A percentile compares a stretch with the other conserved stretches of the same genome.
These are phyloP conservation scores for Rubroboletus pulcherrimus DNA, from an alignment of 768 basidiomycete genomes.

Conservation along the genomic window DNA sequence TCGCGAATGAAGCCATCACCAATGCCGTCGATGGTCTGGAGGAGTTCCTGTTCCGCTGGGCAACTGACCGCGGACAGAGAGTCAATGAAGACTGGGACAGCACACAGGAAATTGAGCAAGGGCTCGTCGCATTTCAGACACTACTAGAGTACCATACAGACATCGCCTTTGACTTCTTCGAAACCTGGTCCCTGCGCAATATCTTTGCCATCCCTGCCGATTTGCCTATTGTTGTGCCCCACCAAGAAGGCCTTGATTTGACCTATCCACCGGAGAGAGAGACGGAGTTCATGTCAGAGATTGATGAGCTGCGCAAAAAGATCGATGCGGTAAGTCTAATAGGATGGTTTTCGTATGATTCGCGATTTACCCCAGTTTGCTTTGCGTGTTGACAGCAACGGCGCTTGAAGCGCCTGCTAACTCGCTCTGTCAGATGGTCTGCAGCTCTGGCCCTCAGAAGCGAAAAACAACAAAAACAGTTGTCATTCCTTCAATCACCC, in stretches of 20 bases:
- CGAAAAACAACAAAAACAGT: constrained; percentile 37
- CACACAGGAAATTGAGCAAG: constrained; percentile 72
- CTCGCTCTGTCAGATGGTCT: constrained; percentile 49
- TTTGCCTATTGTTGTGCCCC: constrained; percentile 68
- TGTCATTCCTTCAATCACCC: constrained; percentile 44
- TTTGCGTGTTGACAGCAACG: constrained; percentile 48
- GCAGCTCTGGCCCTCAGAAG: constrained; percentile 45
- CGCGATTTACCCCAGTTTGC: constrained; percentile 8
- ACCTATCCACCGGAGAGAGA: constrained; percentile 54
- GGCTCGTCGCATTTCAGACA: constrained; percentile 82
- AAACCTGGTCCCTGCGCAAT: constrained; percentile 85
- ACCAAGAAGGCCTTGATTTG: constrained; percentile 72
- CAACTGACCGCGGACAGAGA: constrained; percentile 54
- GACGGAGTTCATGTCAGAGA: constrained; percentile 58
- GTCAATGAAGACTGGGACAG: constrained; percentile 50
- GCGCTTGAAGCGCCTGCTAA: constrained; percentile 54
- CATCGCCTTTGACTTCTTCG: constrained; percentile 88
- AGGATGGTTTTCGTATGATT: not conserved
- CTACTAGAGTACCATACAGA: constrained; percentile 86
- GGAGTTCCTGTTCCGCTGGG: constrained; percentile 71
- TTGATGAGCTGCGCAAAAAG: constrained; percentile 62
- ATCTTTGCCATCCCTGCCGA: constrained; percentile 75
- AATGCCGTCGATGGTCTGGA: constrained; percentile 80
- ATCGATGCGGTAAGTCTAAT: constrained; percentile 61
- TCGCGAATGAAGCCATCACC: constrained; percentile 73